These are phyloP conservation scores for Zea luxurians DNA, from an alignment of 176 grass and related monocot species.

Conservation along the genomic window DNA sequence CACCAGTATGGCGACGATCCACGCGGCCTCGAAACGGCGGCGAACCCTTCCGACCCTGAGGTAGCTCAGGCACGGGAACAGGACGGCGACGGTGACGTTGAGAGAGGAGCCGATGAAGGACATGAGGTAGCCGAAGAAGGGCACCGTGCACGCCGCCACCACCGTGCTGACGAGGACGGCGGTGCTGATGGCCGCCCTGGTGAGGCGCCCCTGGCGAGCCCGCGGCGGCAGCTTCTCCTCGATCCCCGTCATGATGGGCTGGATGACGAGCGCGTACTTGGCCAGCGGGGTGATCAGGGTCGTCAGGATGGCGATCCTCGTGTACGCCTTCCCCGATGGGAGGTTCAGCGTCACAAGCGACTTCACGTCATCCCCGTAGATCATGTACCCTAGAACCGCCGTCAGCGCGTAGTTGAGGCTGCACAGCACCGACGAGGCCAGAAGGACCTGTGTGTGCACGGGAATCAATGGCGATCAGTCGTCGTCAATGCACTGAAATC, in stretches of 20 bases:
- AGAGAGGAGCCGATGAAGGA: constrained; percentile 57
- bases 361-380: constrained; percentile 52
- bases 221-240: constrained; percentile 31
- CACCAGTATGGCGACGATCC: constrained; percentile 46
- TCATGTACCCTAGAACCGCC: constrained; percentile 54
- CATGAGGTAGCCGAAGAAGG: constrained; percentile 68
- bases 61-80: constrained; percentile 64
- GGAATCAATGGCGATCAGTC: background rate
- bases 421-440: constrained; percentile 47
- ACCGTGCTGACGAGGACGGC: constrained; percentile 45
- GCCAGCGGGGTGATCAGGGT: constrained; percentile 60
- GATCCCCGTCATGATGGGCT: constrained; percentile 45
- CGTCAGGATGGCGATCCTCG: constrained; percentile 53
- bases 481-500: too few relatives aligned
- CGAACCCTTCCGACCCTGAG: constrained; percentile 41
- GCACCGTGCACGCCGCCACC: constrained; percentile 48
- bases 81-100: constrained; percentile 49
- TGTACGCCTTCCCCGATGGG: constrained; percentile 48
- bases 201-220: background rate
- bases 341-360: constrained; percentile 63
- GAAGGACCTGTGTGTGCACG: constrained; percentile 34
- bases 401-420: constrained; percentile 57
- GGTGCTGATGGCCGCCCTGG: constrained; percentile 48
- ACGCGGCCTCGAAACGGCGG: constrained; percentile 33
- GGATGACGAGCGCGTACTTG: constrained; percentile 57